phyloP scores from a whole-genome alignment of 139 green algal species.

The Diplosphaera chodatii region DNA sequence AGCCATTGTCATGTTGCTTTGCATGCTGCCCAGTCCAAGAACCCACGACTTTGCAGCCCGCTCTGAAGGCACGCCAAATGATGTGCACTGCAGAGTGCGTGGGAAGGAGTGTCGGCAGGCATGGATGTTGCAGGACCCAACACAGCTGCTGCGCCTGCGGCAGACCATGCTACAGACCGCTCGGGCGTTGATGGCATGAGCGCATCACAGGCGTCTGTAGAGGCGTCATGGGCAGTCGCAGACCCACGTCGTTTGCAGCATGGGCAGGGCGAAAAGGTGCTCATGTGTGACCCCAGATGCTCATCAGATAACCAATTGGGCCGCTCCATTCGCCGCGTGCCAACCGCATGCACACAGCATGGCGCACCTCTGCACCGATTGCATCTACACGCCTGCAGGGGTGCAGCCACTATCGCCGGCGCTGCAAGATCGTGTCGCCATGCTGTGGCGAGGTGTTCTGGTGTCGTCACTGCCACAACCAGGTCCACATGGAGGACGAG shows the following conservation, averaged over 20 bases:
- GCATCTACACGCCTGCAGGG: no score
- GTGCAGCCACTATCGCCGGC: constrained; percentile 74
- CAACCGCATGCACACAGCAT: no score
- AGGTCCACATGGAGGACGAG: constrained; percentile 55
- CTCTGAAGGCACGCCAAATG: no score
- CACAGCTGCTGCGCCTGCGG: no score
- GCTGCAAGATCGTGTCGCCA: constrained; percentile 71
- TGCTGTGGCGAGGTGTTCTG: constrained; percentile 74
- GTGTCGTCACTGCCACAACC: constrained; percentile 88
- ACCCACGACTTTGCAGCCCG: no score
- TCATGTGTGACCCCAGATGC: no score
- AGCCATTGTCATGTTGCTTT: no score
- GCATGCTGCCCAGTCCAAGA: no score
- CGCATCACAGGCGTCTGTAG: not conserved
- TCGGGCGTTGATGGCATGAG: not conserved
- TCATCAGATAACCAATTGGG: no score
- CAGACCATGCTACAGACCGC: not conserved
- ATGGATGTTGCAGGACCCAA: not conserved
- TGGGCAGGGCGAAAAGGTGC: constrained; percentile 5
- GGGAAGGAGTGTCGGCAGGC: no score
- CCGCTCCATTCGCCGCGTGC: no score
- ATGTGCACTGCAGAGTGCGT: not conserved
- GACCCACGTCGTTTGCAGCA: not conserved
- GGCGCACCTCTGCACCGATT: no score
- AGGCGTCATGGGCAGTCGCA: not conserved